Base-by-base conservation (phyloP, 176 grass and related monocot genomes). In the Carex scoparia region DNA sequence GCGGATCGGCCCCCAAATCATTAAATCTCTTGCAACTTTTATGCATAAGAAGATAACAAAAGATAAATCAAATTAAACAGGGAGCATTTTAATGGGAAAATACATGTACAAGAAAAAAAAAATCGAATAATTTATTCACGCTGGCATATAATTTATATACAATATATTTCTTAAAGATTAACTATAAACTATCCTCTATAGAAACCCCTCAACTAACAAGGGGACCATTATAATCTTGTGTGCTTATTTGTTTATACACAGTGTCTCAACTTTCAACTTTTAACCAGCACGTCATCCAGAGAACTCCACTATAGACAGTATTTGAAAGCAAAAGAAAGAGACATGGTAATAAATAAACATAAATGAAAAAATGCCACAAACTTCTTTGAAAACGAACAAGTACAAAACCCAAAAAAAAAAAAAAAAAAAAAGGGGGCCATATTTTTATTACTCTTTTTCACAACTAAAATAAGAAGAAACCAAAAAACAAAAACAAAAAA, bases 11-110 rank as follows among this genome's bases (percentile, higher is more conserved):
- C 12, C 64, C 84, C 76, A 96, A 79, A n/a, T 80, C 86, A 14
- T 84, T 90, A 18, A 93, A 77, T 69, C 88, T 90, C 91, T 89
- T 96, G 60, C 94, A 93, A n/a, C 93, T 95, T 60, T 16, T 70
- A 56, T 56, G 10, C 31, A 18, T 10, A 74, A 81, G 30, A 85
- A 56, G 61, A 56, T 28, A 82, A 75, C 32, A 87, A 87, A 87
- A 62, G 3, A 69, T 1, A 19, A 69, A 48, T 79, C 48, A 67
- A 46, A n/a, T n/a, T n/a, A n/a, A 68, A 16, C 31, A 49, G 13
- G 13, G 51, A 56, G 27, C 48, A 79, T 33, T 58, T 58, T 16
- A 56, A 28, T 57, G 71, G 46, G 7, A 74, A 53, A 18, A 48
- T 76, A 55, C 6, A 14, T 2, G 33, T 51, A 13, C 74, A 32